A percentile compares a stretch with the other conserved stretches of the same genome.
Evolutionary conservation across 108 stramenopile species (phyloP).

Genomic region (Fragilaria crotonensis): DNA sequence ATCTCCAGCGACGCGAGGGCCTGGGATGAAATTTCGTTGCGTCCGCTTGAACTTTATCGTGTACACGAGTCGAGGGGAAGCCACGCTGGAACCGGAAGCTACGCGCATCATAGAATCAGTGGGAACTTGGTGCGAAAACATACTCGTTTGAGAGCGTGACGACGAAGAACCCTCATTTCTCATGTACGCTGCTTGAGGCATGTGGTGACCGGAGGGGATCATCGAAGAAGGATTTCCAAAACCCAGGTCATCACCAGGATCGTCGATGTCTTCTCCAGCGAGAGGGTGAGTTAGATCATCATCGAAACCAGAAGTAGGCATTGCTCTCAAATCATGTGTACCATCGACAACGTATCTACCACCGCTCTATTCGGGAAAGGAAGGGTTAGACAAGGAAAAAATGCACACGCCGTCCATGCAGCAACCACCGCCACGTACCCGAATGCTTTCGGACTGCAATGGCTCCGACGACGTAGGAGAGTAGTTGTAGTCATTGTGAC

Average conservation of each 20-base stretch:
- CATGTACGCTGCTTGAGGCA: background rate
- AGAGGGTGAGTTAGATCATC: conserved; percentile 40
- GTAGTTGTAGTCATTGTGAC: background rate
- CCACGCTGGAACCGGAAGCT: background rate
- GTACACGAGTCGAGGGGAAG: conserved; percentile 66
- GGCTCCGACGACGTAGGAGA: too few species aligned
- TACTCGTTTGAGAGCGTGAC: background rate
- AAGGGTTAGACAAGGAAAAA: too few species aligned
- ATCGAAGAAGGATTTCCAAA: background rate
- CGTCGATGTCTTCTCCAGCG: conserved; percentile 40
- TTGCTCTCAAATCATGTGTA: background rate
- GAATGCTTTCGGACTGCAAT: too few species aligned
- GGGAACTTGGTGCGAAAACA: background rate
- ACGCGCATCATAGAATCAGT: background rate
- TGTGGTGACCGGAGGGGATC: background rate
- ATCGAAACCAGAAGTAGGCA: conserved; percentile 4
- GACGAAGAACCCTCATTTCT: background rate
- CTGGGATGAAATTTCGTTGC: conserved; percentile 75
- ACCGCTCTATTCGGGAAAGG: background rate
- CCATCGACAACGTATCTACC: background rate
- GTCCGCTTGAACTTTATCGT: conserved; percentile 91
- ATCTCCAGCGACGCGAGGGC: conserved; percentile 53
- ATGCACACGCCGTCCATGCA: background rate
- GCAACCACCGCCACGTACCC: too few species aligned
- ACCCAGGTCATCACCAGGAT: conserved; percentile 25